Evolutionary conservation across 2,329 filamentous ascomycete species (phyloP), one percentile per base, ranked within the genome.

Genomic region (Ciborinia camelliae): DNA sequence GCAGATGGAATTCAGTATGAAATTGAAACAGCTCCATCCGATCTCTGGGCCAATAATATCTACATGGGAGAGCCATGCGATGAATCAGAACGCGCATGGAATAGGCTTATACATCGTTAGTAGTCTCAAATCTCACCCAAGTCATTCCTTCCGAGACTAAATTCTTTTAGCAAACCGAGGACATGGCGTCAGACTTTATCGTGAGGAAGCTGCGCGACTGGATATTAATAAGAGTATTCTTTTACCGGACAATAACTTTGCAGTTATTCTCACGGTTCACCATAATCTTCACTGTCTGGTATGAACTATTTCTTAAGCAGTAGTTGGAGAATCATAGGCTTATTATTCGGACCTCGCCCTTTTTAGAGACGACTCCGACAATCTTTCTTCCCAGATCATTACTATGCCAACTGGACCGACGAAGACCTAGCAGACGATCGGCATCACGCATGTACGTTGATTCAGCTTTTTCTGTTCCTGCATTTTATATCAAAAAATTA

Each of bases 171-270:
- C 60, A 26, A 26, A 55, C 41, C 50, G 60, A 55, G 30, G 39
- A 1, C 60, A 63, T n/a, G 60, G 60, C 2, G 28, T 63, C 37
- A n/a, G 60, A 4, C 60, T 63, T 14, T 55, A 55, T 23, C 50
- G 60, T 7, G 60, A 55, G 28, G 60, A 63, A 55, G 60, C 60
- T 26, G 60, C 39, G 2, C 39, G 37, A 18, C 20, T 63, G 7
- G 61, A 55, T 20, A 63, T 63, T 15, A 63, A 63, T 8, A 55
- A 57, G 23, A 63, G 61, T 28, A 63, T 63, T 18, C 61, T 63
- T 12, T 15, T 63, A 7, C 32, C 52, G 1, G 61, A 57, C 30
- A 37, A 57, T 7, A 57, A 57, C n/a, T 63, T 63, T 15, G 61
- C 61, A 7, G 61, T 63, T 5, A 63, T 63, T 57, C 61, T 63